phyloP scores from a whole-genome alignment of 2,329 filamentous ascomycete species.

The Metarhizium album region DNA sequence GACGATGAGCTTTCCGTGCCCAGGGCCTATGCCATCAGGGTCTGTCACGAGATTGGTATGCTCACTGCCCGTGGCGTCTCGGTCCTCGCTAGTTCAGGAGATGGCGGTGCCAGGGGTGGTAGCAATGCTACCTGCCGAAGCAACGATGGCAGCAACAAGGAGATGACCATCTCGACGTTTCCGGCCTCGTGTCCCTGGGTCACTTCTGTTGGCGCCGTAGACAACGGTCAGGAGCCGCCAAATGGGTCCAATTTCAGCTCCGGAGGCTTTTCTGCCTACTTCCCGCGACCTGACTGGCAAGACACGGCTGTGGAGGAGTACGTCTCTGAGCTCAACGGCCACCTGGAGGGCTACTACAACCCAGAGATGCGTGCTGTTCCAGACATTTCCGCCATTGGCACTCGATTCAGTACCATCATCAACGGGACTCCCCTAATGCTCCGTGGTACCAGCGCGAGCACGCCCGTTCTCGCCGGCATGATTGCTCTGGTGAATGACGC shows the following conservation, averaged over 20 bases:
- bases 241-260: constrained; percentile 33
- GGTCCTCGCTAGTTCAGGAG: constrained; percentile 40
- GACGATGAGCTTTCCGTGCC: constrained; percentile 48
- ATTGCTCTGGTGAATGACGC: constrained; percentile 44
- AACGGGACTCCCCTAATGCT: constrained; percentile 18
- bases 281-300: constrained; percentile 35
- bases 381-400: constrained; percentile 44
- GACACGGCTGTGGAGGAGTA: constrained; percentile 28
- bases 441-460: constrained; percentile 39
- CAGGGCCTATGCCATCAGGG: constrained; percentile 36
- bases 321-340: constrained; percentile 26
- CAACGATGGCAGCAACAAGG: constrained; percentile 46
- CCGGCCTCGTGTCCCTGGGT: constrained; percentile 59
- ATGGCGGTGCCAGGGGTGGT: constrained; percentile 34
- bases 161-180: constrained; percentile 50
- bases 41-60: constrained; percentile 43
- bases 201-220: constrained; percentile 53
- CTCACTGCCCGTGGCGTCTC: constrained; percentile 41
- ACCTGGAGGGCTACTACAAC: constrained; percentile 35
- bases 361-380: constrained; percentile 35
- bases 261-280: constrained; percentile 44
- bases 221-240: constrained; percentile 24
- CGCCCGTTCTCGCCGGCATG: constrained; percentile 43
- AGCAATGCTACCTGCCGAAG: constrained; percentile 41
- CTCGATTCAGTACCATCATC: constrained; percentile 37